Base-by-base conservation (phyloP, 2,329 filamentous ascomycete genomes). In the Trichoderma sp. region DNA sequence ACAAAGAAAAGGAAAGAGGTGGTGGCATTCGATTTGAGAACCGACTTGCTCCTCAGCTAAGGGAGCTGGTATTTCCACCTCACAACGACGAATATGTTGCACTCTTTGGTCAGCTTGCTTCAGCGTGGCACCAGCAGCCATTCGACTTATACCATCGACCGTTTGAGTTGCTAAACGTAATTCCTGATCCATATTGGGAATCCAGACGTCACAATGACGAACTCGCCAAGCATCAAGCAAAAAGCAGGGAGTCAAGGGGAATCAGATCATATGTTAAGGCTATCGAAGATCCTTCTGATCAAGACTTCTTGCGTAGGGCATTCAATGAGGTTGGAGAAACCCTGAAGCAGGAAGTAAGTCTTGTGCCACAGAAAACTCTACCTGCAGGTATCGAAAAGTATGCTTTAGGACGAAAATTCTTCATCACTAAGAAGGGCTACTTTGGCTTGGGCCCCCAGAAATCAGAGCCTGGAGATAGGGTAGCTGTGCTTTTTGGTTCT, bases 171-270 rank as follows among this genome's bases (percentile, higher is more conserved):
- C 2, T 62, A 24, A 71, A 62, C 16, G 14, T 62, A 4, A 16
- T 71, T n/a, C 35, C 67, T 3, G 67, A 62, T 71, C 67, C 67
- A 11, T 62, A 71, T 8, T 71, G 67, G 67, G 33, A 62, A 24
- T 62, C 33, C 53, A 71, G 67, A 45, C 33, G 33, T 2, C 33
- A 45, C 24, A 31, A 41, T 1, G 67, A 71, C 16, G 53, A 71
- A 16, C 21, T 71, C 11, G 67, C 67, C 35, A 62, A 33, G 16
- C 33, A 31, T 16, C 67, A 71, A 27, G 53, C 67, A 12, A 41
- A 16, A 11, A 16, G 45, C 9, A 60, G 56, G 12, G 18, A 8
- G 11, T 3, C 27, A 45, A 41, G 4, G 6, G n/a, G 16, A 16
- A 33, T 71, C 24, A 16, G 0, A 62, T 21, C 35, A 6, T 29